A percentile compares a stretch with the other conserved stretches of the same genome.
These are phyloP conservation scores for Diaporthe humulicola DNA, from an alignment of 2,329 filamentous ascomycete species.

Conservation along the genomic window DNA sequence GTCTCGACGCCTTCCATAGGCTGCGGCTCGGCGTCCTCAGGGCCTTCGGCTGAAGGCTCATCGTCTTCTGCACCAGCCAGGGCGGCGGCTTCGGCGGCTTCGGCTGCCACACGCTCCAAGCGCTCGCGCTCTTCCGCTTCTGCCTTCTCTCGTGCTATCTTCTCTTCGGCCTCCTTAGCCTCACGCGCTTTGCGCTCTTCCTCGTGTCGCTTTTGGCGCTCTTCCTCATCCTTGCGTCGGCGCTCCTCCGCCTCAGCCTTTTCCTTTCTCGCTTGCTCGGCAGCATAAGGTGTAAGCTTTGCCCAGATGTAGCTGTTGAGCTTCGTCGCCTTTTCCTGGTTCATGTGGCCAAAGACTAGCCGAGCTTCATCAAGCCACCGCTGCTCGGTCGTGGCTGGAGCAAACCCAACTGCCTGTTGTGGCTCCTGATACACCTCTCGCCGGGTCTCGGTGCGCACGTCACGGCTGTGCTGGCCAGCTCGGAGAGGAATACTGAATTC, in stretches of 20 bases:
- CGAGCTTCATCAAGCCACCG: conserved; percentile 93
- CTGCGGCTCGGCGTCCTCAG: conserved; percentile 55
- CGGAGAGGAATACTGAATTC: conserved; percentile 62
- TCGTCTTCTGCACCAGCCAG: conserved; percentile 55
- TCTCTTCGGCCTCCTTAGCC: conserved; percentile 79
- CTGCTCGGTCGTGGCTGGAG: conserved; percentile 76
- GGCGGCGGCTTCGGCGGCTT: conserved; percentile 65
- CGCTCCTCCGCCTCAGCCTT: conserved; percentile 71
- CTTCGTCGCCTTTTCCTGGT: conserved; percentile 77
- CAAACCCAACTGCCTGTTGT: conserved; percentile 82
- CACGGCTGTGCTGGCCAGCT: conserved; percentile 51
- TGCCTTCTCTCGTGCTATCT: conserved; percentile 74
- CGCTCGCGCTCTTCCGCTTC: conserved; percentile 79
- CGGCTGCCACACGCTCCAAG: conserved; percentile 70
- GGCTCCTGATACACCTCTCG: conserved; percentile 70
- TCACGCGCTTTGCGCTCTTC: conserved; percentile 76
- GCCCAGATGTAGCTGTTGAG: conserved; percentile 79
- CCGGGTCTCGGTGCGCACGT: conserved; percentile 61
- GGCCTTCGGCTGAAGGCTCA: conserved; percentile 58
- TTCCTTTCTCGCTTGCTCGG: conserved; percentile 82
- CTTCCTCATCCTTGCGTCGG: conserved; percentile 66
- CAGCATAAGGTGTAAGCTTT: conserved; percentile 84
- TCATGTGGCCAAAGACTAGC: conserved; percentile 81
- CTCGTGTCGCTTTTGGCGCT: conserved; percentile 72
- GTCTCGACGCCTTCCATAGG: conserved; percentile 77